These are phyloP conservation scores for Zanthoxylum bungeanum DNA, from an alignment of 345 rosid genomes.

Conservation along the genomic window DNA sequence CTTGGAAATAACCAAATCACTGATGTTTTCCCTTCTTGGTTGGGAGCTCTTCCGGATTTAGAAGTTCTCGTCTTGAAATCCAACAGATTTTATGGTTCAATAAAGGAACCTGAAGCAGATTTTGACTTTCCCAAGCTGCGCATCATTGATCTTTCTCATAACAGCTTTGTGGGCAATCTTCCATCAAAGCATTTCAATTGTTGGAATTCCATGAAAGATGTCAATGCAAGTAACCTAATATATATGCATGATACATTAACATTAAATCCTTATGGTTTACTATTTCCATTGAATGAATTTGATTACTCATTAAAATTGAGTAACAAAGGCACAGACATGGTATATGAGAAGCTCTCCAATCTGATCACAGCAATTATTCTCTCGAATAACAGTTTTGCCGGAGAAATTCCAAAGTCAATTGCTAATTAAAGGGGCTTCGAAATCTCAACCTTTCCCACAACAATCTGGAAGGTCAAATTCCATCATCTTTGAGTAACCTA, in stretches of 20 bases:
- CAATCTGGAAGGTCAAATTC: not conserved
- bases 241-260: not conserved
- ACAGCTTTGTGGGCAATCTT: slow-evolving; percentile 9
- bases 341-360: not conserved
- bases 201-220: slow-evolving; percentile 26
- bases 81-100: slow-evolving; percentile 1
- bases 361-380: not conserved
- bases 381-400: not conserved
- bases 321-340: not conserved
- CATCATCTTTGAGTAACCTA: not conserved
- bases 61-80: slow-evolving; percentile 2
- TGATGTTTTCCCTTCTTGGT: slow-evolving; percentile 25
- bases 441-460: not conserved
- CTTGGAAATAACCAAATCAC: slow-evolving; percentile 6
- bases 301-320: not conserved
- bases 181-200: slow-evolving; percentile 11
- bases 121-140: not conserved
- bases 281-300: no score
- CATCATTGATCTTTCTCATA: slow-evolving; percentile 18
- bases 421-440: not conserved
- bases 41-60: slow-evolving; percentile 13
- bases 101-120: not conserved
- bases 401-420: slow-evolving; percentile 2
- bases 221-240: not conserved
- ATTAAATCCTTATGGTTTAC: no score